Evolutionary conservation across 148 eudicot species (phyloP), one percentile per base, ranked within the genome.

Genomic region (Gaultheria prostrata): DNA sequence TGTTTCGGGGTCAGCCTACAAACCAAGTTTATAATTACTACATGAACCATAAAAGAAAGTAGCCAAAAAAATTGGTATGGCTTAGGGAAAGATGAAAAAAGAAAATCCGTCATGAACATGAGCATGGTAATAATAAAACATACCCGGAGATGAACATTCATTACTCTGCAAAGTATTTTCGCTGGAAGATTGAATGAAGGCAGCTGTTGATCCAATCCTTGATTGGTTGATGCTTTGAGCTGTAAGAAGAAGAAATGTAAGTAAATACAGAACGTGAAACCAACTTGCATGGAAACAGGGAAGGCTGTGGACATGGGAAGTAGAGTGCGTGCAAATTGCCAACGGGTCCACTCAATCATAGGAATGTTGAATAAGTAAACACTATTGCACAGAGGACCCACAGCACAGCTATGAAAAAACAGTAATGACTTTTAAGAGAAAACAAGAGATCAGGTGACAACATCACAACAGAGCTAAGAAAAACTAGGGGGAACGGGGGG

Each of bases 141-240:
- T 86, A 94, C 98, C 92, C 86, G 92, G 84, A 94, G 94, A 17
- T 88, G 89, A 85, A 96, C 90, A 86, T 92, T 77, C 89, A 90
- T 84, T 78, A 96, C 99, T 89, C 90, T 92, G 92, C 99, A 96
- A 21, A 94, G 89, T 85, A 96, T 94, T 88, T 96, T 96, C 7
- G 95, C 91, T 39, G 99, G 97, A 83, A 96, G 85, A 85, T 94
- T 91, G 87, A 96, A 96, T 43, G 91, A 91, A 54, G 99, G 99
- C 86, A 94, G 91, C 78, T 93, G 93, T 49, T 94, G 93, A 59
- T 92, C 94, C 70, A 88, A 80, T 71, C 92, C 98, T 91, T 94
- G 94, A 82, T 93, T 92, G 10, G 92, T 96, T 46, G 99, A 96
- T 67, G 98, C 98, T 87, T 93, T 98, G 79, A 96, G 97, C 99